A percentile compares a stretch with the other conserved stretches of the same genome.
phyloP scores from a whole-genome alignment of 2,329 filamentous ascomycete species.

The Fusarium sp. region DNA sequence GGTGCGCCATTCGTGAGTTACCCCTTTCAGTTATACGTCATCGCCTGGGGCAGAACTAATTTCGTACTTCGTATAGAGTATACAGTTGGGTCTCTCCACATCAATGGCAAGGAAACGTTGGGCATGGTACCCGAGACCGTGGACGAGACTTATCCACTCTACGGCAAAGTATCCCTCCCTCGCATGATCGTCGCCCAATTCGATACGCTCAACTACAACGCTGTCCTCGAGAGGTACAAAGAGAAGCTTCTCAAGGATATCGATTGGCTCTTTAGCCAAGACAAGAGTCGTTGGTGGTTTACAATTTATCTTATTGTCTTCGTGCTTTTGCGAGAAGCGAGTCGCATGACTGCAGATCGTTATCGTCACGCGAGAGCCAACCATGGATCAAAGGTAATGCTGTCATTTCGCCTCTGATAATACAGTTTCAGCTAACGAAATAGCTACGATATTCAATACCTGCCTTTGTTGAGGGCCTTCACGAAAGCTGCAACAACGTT shows the following conservation, averaged over 20 bases:
- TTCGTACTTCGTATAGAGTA: conserved; percentile 52
- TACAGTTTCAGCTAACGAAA: neutral
- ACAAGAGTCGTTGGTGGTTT: conserved; percentile 50
- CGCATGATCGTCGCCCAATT: conserved; percentile 62
- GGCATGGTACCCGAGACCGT: conserved; percentile 54
- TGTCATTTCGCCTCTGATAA: neutral
- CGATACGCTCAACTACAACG: conserved; percentile 57
- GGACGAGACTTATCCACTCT: conserved; percentile 55
- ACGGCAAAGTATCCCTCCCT: conserved; percentile 56
- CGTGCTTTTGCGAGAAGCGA: conserved; percentile 58
- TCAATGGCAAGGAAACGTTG: conserved; percentile 57
- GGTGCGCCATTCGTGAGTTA: conserved; percentile 62
- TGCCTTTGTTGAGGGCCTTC: conserved; percentile 58
- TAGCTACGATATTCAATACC: conserved; percentile 56
- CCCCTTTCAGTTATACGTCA: neutral
- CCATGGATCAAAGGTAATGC: conserved; percentile 44
- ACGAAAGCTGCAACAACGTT: conserved; percentile 60
- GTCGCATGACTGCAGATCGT: conserved; percentile 56
- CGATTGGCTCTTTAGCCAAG: conserved; percentile 52
- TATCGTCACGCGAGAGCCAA: conserved; percentile 59
- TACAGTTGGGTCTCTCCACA: conserved; percentile 59
- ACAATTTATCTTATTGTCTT: conserved; percentile 57
- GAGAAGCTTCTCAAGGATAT: conserved; percentile 53
- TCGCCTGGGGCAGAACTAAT: neutral
- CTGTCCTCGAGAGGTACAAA: conserved; percentile 53